Conservation (phyloP, 768 basidiomycete species). For the Leccinum variicolor region DNA sequence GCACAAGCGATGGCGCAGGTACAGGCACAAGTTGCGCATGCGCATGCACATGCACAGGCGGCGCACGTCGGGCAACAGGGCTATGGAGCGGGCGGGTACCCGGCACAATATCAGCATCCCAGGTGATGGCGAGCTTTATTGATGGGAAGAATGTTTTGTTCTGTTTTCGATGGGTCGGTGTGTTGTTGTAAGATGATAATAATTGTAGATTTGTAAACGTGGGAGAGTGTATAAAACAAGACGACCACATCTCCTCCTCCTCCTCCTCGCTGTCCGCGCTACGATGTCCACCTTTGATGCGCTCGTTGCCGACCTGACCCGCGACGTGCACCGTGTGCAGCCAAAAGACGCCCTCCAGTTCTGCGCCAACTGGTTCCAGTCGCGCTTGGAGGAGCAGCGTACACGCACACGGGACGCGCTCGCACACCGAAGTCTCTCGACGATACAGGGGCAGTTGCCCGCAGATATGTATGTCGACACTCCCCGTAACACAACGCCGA, state of each 20-base stretch:
- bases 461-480: constrained; percentile 57
- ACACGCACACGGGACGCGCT: constrained; percentile 62
- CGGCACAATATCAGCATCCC: constrained; percentile 32
- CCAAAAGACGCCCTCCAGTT: constrained; percentile 91
- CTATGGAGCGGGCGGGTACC: constrained; percentile 25
- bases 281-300: constrained; percentile 71
- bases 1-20: constrained; percentile 41
- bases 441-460: constrained; percentile 51
- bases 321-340: constrained; percentile 81
- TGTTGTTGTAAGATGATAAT: constrained; percentile 4
- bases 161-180: constrained; percentile 4
- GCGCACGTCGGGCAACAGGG: constrained; percentile 30
- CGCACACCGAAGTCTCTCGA: constrained; percentile 47
- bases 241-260: not conserved
- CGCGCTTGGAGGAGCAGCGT: constrained; percentile 81
- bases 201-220: constrained; percentile 21
- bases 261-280: constrained; percentile 9
- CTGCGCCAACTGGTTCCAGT: constrained; percentile 93
- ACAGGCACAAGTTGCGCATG: constrained; percentile 38
- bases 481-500: constrained; percentile 32
- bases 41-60: constrained; percentile 38
- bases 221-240: constrained; percentile 17
- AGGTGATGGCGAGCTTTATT: constrained; percentile 13
- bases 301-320: constrained; percentile 80
- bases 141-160: constrained; percentile 6